Conservation (phyloP, 352 stramenopile species). For the Globisporangium barbulae region DNA sequence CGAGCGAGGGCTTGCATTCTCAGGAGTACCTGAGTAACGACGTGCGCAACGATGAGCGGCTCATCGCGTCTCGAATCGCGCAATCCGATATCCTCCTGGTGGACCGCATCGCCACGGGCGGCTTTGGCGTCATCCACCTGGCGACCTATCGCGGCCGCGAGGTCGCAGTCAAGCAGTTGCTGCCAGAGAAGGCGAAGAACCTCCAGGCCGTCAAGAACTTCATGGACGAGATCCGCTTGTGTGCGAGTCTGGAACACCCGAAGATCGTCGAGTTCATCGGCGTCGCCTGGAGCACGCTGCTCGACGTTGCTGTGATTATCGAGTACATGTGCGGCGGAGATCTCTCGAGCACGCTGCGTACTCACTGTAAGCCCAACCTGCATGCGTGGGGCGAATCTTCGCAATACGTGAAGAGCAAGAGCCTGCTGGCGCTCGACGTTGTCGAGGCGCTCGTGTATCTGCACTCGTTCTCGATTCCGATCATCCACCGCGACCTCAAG, state of each 20-base stretch:
- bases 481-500: slow-evolving; percentile 86
- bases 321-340: slow-evolving; percentile 51
- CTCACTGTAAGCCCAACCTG: slow-evolving; percentile 18
- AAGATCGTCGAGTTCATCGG: slow-evolving; percentile 54
- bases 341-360: slow-evolving; percentile 23
- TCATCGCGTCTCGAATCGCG: slow-evolving; percentile 47
- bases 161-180: slow-evolving; percentile 46
- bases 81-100: slow-evolving; percentile 45
- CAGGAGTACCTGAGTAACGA: slow-evolving; percentile 49
- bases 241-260: slow-evolving; percentile 43
- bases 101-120: slow-evolving; percentile 42
- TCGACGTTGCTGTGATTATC: slow-evolving; percentile 42
- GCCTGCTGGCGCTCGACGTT: slow-evolving; percentile 39
- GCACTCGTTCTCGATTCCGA: slow-evolving; percentile 44
- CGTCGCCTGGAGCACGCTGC: slow-evolving; percentile 43
- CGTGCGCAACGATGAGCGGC: slow-evolving; percentile 58
- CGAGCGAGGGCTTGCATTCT: slow-evolving; percentile 9
- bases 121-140: slow-evolving; percentile 59
- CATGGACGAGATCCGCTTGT: slow-evolving; percentile 69
- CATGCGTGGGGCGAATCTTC: background rate
- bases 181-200: slow-evolving; percentile 24
- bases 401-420: slow-evolving; percentile 27
- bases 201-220: slow-evolving; percentile 31
- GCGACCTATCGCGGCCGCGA: slow-evolving; percentile 28
- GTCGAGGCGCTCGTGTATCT: slow-evolving; percentile 47